A percentile compares a stretch with the other conserved stretches of the same genome.
phyloP scores from a whole-genome alignment of 202 grass and related monocot species.

The Carex arenaria region DNA sequence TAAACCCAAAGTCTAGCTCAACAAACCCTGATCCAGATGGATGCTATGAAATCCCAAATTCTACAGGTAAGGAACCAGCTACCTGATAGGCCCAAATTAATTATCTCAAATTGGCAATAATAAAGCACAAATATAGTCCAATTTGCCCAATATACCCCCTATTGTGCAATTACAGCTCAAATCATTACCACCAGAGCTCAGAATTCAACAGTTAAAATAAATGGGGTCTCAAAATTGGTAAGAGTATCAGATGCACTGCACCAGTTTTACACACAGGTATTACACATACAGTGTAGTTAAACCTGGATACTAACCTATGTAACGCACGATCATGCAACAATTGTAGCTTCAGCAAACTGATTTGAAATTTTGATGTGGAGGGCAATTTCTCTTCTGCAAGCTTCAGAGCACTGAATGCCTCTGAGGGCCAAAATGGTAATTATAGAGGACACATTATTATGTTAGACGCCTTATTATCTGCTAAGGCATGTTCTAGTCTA shows the following conservation, averaged over 20 bases:
- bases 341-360: conserved; percentile 85
- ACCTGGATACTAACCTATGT: conserved; percentile 49
- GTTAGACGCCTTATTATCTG: conserved; percentile 8
- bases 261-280: background rate
- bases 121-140: background rate
- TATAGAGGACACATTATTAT: conserved; percentile 10
- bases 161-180: conserved; percentile 6
- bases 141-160: background rate
- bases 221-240: background rate
- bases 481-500: background rate
- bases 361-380: conserved; percentile 53
- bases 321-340: conserved; percentile 81
- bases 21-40: background rate
- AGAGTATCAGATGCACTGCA: background rate
- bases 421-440: conserved; percentile 34
- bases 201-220: conserved; percentile 20
- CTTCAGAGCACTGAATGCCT: conserved; percentile 77
- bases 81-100: background rate
- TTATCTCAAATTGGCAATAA: background rate
- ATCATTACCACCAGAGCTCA: background rate
- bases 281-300: background rate
- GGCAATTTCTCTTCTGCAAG: conserved; percentile 72
- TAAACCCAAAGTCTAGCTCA: background rate
- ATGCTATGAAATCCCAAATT: background rate
- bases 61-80: background rate